A percentile compares a stretch with the other conserved stretches of the same genome.
phyloP scores from a whole-genome alignment of 305 asterid species.

The Caryopteris hybrid region DNA sequence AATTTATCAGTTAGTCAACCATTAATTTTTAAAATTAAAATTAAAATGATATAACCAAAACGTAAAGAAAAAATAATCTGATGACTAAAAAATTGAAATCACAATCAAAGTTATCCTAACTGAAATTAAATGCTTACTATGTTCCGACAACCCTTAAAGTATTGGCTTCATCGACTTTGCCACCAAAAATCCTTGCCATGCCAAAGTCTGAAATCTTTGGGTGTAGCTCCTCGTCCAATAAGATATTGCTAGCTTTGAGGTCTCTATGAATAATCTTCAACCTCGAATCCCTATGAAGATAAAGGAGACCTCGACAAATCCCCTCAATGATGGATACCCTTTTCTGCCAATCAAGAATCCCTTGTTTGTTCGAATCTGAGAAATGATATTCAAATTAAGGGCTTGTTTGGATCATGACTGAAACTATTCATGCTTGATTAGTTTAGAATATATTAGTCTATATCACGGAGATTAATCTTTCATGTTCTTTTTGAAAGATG shows the following conservation, averaged over 20 bases:
- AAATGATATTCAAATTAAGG: background rate
- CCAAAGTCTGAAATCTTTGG: constrained; percentile 49
- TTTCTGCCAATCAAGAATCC: constrained; percentile 26
- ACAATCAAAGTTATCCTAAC: background rate
- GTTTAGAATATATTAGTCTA: no score
- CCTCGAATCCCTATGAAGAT: constrained; percentile 42
- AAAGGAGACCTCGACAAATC: constrained; percentile 41
- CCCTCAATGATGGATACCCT: constrained; percentile 31
- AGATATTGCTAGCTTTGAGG: constrained; percentile 30
- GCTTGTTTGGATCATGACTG: no score
- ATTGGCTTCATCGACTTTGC: constrained; percentile 31
- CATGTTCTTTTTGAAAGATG: no score
- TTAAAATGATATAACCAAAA: no score
- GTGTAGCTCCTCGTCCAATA: constrained; percentile 27
- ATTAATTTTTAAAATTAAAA: no score
- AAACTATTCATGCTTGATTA: no score
- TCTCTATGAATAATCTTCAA: constrained; percentile 34
- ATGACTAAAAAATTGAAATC: no score
- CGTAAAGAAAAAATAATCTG: no score
- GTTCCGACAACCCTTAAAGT: constrained; percentile 39
- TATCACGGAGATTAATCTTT: no score
- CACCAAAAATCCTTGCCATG: constrained; percentile 37
- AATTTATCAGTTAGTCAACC: no score
- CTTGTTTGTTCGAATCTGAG: background rate
- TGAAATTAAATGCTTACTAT: constrained; percentile 19